These are phyloP conservation scores for Leptoxyphium fumago DNA, from an alignment of 2,329 filamentous ascomycete species.

Conservation along the genomic window DNA sequence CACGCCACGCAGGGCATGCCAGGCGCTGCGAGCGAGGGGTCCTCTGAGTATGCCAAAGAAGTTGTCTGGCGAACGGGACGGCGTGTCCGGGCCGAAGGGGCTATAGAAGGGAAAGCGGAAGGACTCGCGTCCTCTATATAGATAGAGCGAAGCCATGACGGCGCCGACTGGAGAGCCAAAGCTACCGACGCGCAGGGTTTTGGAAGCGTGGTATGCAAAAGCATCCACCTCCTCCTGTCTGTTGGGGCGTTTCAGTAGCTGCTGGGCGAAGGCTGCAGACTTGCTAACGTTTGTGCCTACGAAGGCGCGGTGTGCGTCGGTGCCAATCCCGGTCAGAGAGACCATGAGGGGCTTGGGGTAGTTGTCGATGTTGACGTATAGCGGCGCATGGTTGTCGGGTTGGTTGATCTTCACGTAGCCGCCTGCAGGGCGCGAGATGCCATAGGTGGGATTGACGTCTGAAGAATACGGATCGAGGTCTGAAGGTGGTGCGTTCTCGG, in stretches of 20 bases:
- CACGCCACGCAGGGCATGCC: slow-evolving; percentile 21
- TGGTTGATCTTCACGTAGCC: slow-evolving; percentile 4
- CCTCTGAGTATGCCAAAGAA: slow-evolving; percentile 22
- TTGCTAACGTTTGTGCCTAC: slow-evolving; percentile 19
- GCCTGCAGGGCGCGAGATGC: slow-evolving; percentile 17
- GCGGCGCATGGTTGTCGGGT: neutral
- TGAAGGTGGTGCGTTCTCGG: slow-evolving; percentile 15
- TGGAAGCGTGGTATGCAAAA: slow-evolving; percentile 25
- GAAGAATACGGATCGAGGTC: slow-evolving; percentile 26
- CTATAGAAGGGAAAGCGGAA: slow-evolving; percentile 29
- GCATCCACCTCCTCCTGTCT: slow-evolving; percentile 28
- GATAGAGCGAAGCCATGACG: slow-evolving; percentile 17
- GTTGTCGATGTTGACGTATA: slow-evolving; percentile 22
- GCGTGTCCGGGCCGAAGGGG: slow-evolving; percentile 17
- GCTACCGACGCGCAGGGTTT: slow-evolving; percentile 22
- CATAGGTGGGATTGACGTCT: slow-evolving; percentile 21
- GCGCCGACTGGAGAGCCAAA: slow-evolving; percentile 24
- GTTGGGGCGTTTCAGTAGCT: slow-evolving; percentile 23
- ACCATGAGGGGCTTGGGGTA: slow-evolving; percentile 24
- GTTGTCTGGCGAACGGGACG: slow-evolving; percentile 24
- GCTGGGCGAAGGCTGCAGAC: slow-evolving; percentile 13
- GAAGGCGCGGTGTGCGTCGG: slow-evolving; percentile 14
- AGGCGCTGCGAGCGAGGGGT: slow-evolving; percentile 17
- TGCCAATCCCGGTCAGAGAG: slow-evolving; percentile 11
- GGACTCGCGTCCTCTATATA: slow-evolving; percentile 19